These are phyloP conservation scores for Plectosphaerella sp. DNA, from an alignment of 2,329 filamentous ascomycete genomes.

Conservation along the genomic window DNA sequence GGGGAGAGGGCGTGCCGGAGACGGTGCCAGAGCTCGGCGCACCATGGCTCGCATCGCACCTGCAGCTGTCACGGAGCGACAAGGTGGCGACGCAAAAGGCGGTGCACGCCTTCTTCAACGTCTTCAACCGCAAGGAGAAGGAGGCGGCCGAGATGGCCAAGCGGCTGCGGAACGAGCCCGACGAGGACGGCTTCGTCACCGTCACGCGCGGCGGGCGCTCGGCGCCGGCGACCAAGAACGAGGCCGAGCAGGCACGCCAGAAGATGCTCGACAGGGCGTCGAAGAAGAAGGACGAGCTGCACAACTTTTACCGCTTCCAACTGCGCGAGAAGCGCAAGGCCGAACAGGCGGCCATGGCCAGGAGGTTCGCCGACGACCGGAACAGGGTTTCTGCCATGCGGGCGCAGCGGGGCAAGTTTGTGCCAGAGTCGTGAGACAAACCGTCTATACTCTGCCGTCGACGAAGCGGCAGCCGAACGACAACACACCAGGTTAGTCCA, in stretches of 20 bases:
- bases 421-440: conserved; percentile 38
- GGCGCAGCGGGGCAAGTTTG: conserved; percentile 60
- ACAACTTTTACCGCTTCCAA: conserved; percentile 84
- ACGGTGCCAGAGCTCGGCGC: conserved; percentile 55
- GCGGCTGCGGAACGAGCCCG: conserved; percentile 70
- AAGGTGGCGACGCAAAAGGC: conserved; percentile 61
- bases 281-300: conserved; percentile 58
- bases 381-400: conserved; percentile 68
- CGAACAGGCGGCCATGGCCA: conserved; percentile 63
- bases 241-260: conserved; percentile 56
- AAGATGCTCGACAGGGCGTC: conserved; percentile 60
- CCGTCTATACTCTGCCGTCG: background rate
- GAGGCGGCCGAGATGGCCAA: conserved; percentile 59
- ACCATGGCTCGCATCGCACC: conserved; percentile 59
- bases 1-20: conserved; percentile 60
- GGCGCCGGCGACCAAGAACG: conserved; percentile 70
- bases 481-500: background rate
- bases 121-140: conserved; percentile 70
- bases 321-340: conserved; percentile 73
- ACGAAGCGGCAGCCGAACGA: background rate
- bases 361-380: conserved; percentile 71
- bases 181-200: conserved; percentile 94
- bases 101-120: conserved; percentile 81
- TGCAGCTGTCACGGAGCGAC: conserved; percentile 67
- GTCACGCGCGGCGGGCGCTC: conserved; percentile 74